phyloP scores from a whole-genome alignment of 257 asterid species.

The Solanum clarkiae region DNA sequence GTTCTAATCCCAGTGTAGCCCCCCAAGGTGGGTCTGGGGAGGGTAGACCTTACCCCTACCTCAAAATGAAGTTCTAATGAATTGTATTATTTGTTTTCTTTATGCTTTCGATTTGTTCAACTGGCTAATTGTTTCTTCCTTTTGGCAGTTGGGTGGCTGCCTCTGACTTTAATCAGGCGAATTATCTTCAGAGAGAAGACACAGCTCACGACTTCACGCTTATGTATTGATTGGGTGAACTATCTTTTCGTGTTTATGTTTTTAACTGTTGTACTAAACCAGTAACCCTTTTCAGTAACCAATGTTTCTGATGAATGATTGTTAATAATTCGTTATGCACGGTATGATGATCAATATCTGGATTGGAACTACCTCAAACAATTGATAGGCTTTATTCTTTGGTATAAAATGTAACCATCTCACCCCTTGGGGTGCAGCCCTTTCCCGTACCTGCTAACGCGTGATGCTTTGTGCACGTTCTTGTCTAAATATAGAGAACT shows the following conservation, averaged over 20 bases:
- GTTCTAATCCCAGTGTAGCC: not conserved
- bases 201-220: not conserved
- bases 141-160: constrained; percentile 87
- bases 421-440: not conserved
- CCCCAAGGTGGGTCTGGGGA: too few relatives aligned
- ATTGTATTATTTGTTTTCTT: not conserved
- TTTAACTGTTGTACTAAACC: not conserved
- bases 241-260: not conserved
- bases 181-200: not conserved
- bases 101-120: not conserved
- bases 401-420: not conserved
- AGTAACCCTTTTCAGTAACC: not conserved
- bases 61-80: not conserved
- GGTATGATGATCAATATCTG: not conserved
- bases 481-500: not conserved
- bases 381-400: not conserved
- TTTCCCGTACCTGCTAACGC: not conserved
- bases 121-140: not conserved
- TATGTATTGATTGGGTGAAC: not conserved
- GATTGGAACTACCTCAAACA: not conserved
- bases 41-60: too few relatives aligned
- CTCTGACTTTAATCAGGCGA: constrained; percentile 16
- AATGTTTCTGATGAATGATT: not conserved
- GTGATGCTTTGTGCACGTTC: not conserved
- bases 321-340: not conserved